phyloP scores from a whole-genome alignment of 257 asterid species.

The Solanum paucissectum region DNA sequence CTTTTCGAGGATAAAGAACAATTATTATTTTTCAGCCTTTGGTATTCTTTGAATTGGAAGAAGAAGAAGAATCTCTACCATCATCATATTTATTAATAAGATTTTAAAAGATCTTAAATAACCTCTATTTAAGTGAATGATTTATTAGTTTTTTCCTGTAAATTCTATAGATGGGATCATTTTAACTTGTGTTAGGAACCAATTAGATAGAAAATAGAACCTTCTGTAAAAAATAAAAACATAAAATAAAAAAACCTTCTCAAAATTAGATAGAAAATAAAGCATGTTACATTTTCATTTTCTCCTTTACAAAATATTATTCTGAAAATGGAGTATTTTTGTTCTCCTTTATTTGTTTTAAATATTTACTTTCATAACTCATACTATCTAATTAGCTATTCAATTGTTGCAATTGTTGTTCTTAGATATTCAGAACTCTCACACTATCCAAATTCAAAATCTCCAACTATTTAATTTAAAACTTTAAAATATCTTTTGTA shows the following conservation, averaged over 20 bases:
- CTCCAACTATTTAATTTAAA: background rate
- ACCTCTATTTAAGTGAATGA: background rate
- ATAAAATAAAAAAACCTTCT: too few relatives aligned
- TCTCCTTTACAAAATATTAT: background rate
- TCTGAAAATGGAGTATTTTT: background rate
- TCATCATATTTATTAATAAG: background rate
- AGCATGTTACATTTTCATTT: background rate
- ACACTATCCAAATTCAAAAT: background rate
- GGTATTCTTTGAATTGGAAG: background rate
- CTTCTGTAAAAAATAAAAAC: too few relatives aligned
- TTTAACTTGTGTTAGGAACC: background rate
- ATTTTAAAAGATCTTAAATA: background rate
- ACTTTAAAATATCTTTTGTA: background rate
- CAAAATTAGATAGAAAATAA: background rate
- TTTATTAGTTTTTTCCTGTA: background rate
- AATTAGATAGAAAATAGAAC: background rate
- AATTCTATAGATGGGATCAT: background rate
- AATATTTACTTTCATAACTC: background rate
- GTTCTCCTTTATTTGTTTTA: background rate
- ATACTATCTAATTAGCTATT: background rate
- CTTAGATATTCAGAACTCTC: background rate
- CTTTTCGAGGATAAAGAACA: background rate
- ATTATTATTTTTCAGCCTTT: background rate
- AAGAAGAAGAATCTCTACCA: background rate
- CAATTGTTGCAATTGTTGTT: background rate